Evolutionary conservation across 495 filamentous ascomycete genomes (phyloP), one percentile per base, ranked within the genome.

Genomic region (Copromyces sp.): DNA sequence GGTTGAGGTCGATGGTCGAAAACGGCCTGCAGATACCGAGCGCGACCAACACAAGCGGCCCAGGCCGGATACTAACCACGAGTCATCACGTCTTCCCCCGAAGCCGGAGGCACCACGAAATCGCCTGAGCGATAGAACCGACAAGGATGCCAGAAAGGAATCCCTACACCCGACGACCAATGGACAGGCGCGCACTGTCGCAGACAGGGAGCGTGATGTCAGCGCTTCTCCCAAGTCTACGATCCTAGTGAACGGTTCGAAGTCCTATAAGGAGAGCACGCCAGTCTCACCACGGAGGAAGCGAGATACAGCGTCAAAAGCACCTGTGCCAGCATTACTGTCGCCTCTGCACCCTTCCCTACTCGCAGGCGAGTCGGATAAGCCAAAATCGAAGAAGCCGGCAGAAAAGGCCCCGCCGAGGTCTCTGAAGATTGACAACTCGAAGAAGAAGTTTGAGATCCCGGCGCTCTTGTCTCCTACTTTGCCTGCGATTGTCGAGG

Each of bases 381-480:
- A 76, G 14, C 74, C 71, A 29, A 78, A 45, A 38, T 65, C 70
- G 2, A 82, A 76, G 74, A 78, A 71, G 53, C 75, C 76, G 32
- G 77, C 78, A 17, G 80, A 82, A n/a, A 82, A 79, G 68, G 77
- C 78, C 5, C 75, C 77, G 7, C 74, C 76, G n/a, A 78, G 74
- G 41, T 4, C 73, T 0, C 42, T 65, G 32, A 80, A 78, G 47
- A 38, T 70, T 2, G 76, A 77, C 8, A 69, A 68, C 4, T 68
- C 73, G 35, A 84, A 79, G 72, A 74, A 73, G 20, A 44, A 73
- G 0, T 7, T 77, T 24, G 70, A 69, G 35, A 75, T 86, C n/a
- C 84, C 84, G 8, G 74, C 77, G 4, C 79, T 86, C 17, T 80
- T 86, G 9, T 86, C 84, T 8, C 84, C 84, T 6, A 86, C 84